Base-by-base conservation (phyloP, 495 filamentous ascomycete genomes). In the Bacidia rubella region DNA sequence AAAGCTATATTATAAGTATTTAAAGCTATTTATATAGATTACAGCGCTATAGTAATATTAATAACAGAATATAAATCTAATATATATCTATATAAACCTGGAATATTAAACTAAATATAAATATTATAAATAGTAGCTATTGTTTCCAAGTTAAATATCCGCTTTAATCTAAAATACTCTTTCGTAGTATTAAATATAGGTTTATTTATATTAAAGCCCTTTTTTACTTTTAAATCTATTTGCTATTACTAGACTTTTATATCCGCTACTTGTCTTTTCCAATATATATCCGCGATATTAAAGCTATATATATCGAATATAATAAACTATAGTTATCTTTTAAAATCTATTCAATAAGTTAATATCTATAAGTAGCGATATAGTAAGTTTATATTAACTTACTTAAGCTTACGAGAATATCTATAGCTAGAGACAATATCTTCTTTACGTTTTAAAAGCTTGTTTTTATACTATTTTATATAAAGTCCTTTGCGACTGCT, bases 321-420 rank as follows among this genome's bases (percentile, higher is more conserved):
- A 11, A 95, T 73, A 72, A 84, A 95, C 90, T 90, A 96, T n/a
- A 98, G 73, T 0, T 97, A 74, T 23, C 92, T 77, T 72, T 98
- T 92, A 65, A 98, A 96, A 73, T 98, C n/a, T n/a, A n/a, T n/a
- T n/a, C n/a, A n/a, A n/a, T n/a, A n/a, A n/a, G n/a, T n/a, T n/a
- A n/a, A n/a, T n/a, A n/a, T n/a, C n/a, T n/a, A n/a, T n/a, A n/a
- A n/a, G n/a, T n/a, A n/a, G n/a, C n/a, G n/a, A n/a, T n/a, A n/a
- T n/a, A n/a, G n/a, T n/a, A n/a, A n/a, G n/a, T n/a, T n/a, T n/a
- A n/a, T n/a, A n/a, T n/a, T n/a, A n/a, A n/a, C n/a, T n/a, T n/a
- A n/a, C n/a, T 88, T 35, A 15, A 35, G 15, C 29, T 35, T 35
- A 35, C 29, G 29, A 35, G 29, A 44, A n/a, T 44, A 17, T 97